Base-by-base conservation (phyloP, 805 yeast species). In the Starmerella scarabaei region DNA sequence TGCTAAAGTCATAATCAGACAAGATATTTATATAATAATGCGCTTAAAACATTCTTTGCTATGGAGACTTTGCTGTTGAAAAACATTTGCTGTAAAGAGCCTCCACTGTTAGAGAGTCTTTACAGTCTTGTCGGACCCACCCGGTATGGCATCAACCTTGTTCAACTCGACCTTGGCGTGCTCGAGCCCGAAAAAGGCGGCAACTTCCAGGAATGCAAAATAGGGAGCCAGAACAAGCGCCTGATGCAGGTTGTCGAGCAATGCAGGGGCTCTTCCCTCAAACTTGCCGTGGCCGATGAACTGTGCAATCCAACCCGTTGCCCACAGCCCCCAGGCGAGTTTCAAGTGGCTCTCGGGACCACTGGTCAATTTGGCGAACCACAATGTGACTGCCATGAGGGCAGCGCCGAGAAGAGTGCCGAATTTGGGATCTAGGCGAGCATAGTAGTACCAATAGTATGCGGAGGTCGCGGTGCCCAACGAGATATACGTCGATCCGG, bases 141-240 rank as follows among this genome's bases (percentile, higher is more conserved):
- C n/a, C n/a, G n/a, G n/a, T n/a, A n/a, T n/a, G 9, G 29, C 35
- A 18, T 44, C 48, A 4, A 41, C 40, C 14, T 40, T 31, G 15
- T 30, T 34, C 18, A 44, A 28, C 29, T 42, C 48, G 20, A 31
- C 32, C 26, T 21, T 15, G 6, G 49, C 49, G 34, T 40, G 40
- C 15, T 5, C 66, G 53, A 62, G 70, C 0, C 95, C 95, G n/a
- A 75, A 50, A 41, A 62, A 57, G 52, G 83, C 82, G 12, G 81
- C 67, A 3, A 78, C 53, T 57, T 91, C 97, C 57, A 77, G 82
- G 12, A 77, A 63, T 3, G 85, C 93, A 56, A 88, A 86, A 54
- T 73, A 84, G 1, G 97, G 97, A 1, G 97, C 97, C 46, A 86
- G 64, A 0, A 88, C 84, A 16, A 88, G 57, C 4, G 96, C 91